These are phyloP conservation scores for Dothidotthia symphoricarpi DNA, from an alignment of 2,329 filamentous ascomycete genomes.

Conservation along the genomic window DNA sequence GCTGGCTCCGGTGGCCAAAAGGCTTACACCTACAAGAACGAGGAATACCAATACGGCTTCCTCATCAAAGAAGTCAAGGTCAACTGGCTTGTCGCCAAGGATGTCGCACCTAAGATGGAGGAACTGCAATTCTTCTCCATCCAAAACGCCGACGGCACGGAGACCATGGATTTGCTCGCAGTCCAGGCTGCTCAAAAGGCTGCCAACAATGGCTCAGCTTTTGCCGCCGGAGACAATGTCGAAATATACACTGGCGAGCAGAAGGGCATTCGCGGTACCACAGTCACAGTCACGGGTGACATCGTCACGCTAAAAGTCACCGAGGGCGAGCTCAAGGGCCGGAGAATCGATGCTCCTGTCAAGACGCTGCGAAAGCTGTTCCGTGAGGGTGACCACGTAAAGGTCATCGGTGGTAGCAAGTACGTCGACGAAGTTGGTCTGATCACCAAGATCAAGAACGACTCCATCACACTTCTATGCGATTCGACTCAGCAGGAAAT, in stretches of 20 bases:
- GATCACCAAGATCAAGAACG: slow-evolving; percentile 89
- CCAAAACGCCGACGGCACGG: slow-evolving; percentile 84
- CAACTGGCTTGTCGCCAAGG: slow-evolving; percentile 77
- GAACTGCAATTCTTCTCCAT: slow-evolving; percentile 94
- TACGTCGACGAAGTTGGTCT: slow-evolving; percentile 96
- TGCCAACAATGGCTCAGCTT: slow-evolving; percentile 75
- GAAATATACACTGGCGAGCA: slow-evolving; percentile 96
- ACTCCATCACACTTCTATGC: slow-evolving; percentile 87
- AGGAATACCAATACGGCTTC: slow-evolving; percentile 91
- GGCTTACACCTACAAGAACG: slow-evolving; percentile 79
- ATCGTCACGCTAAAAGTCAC: slow-evolving; percentile 87
- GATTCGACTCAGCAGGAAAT: slow-evolving; percentile 93
- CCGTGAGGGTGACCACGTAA: slow-evolving; percentile 92
- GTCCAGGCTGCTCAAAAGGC: slow-evolving; percentile 87
- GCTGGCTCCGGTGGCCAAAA: slow-evolving; percentile 59
- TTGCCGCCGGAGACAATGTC: slow-evolving; percentile 90
- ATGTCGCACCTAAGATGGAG: slow-evolving; percentile 89
- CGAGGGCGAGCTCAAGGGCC: slow-evolving; percentile 76
- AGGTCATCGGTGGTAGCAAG: slow-evolving; percentile 93
- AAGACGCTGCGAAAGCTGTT: slow-evolving; percentile 93
- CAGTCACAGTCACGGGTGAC: slow-evolving; percentile 81
- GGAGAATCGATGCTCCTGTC: slow-evolving; percentile 87
- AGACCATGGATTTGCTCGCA: slow-evolving; percentile 88
- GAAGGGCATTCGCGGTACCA: slow-evolving; percentile 82
- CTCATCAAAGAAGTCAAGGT: slow-evolving; percentile 92